phyloP scores from a whole-genome alignment of 371 early-diverging fungal species.

The Sanchytrium tribonematis region DNA sequence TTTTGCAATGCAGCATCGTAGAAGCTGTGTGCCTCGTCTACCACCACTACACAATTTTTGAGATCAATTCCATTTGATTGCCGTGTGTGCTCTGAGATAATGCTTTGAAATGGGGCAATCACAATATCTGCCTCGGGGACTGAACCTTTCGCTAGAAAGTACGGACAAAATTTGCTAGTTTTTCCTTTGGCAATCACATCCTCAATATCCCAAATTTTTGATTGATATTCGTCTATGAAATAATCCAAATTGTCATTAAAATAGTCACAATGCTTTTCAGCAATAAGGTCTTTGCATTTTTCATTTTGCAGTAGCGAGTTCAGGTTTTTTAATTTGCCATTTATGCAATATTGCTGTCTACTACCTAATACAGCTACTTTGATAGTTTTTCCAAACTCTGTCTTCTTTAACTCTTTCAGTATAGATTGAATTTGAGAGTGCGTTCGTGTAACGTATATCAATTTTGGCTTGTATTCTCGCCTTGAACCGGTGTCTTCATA shows the following conservation, averaged over 20 bases:
- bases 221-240: constrained; percentile 3
- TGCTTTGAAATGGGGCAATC: constrained; percentile 26
- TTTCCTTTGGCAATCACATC: constrained; percentile 13
- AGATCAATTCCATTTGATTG: constrained; percentile 5
- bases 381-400: constrained; percentile 4
- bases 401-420: constrained; percentile 10
- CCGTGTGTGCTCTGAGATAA: constrained; percentile 9
- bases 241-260: constrained; percentile 7
- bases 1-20: constrained; percentile 14
- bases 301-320: not conserved
- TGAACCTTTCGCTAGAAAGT: constrained; percentile 13
- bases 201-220: constrained; percentile 18
- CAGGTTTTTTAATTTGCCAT: constrained; percentile 5
- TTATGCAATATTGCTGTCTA: constrained; percentile 12
- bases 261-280: constrained; percentile 4
- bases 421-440: constrained; percentile 15
- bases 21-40: constrained; percentile 28
- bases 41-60: constrained; percentile 12
- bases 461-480: constrained; percentile 3
- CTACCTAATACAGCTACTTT: constrained; percentile 12
- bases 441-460: constrained; percentile 14
- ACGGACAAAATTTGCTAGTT: constrained; percentile 18
- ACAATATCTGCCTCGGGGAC: constrained; percentile 15
- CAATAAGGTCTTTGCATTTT: not conserved
- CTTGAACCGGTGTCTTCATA: not conserved